Base-by-base conservation (phyloP, 1,139 yeast species). In the Diutina catenulata region DNA sequence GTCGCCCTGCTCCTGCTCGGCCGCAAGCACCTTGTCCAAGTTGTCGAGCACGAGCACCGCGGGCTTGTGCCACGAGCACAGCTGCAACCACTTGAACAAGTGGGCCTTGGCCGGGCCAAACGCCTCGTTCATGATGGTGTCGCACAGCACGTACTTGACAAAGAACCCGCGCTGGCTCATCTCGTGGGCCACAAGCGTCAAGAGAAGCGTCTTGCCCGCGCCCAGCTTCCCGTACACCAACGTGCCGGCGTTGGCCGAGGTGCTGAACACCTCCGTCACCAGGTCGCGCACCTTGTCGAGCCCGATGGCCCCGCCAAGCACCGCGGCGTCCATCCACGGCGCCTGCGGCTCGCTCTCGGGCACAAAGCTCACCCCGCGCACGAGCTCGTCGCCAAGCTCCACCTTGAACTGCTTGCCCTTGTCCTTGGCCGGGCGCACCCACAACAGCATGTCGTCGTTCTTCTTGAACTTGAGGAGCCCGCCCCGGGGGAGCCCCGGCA, bases 11-110 rank as follows among this genome's bases (percentile, higher is more conserved):
- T 84, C 94, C 40, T 65, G 61, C 46, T 81, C 93, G 1, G 81
- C 82, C 0, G 84, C 74, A 35, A 87, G 67, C 10, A 88, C 51
- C 45, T 74, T 71, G 48, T 88, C 95, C n/a, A 87, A 55, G 47
- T 87, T 87, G 48, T 91, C 97, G 26, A 91, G 55, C 1, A 88
- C 58, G 4, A 91, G 56, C 2, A 87, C 61, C 1, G 91, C 64
- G 0, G 97, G 96, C 20, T 81, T 68, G 50, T 76, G 74, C 94
- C 95, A 86, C 18, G 81, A 65, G 26, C 88, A 76, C 41, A 71
- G 72, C 36, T 71, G 70, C 20, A 80, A 52, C 62, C 76, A 65
- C 36, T 68, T 68, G 18, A 61, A 61, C 28, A 86, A 48, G 21
- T 70, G 62, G 5, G 26, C 14, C 18, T 25, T 25, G 16, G 28